Base-by-base conservation (phyloP, 2,329 filamentous ascomycete species). In the Cadophora luteo-olivacea region DNA sequence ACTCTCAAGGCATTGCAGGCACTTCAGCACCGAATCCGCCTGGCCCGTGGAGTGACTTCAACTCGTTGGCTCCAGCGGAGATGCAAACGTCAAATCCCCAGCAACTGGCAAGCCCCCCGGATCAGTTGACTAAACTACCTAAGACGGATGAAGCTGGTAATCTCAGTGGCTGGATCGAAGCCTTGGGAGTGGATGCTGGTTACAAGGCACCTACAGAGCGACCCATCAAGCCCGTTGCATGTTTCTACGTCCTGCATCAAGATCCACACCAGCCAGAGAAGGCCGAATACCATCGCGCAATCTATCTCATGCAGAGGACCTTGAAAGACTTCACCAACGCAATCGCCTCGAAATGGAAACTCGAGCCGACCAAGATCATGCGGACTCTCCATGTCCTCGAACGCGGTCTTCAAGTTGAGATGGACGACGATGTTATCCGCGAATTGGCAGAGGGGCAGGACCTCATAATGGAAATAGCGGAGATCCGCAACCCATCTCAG, bases 401-500 rank as follows among this genome's bases (percentile, higher is more conserved):
- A 16, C 89, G 89, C 72, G 93, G 93, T 0, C 81, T 97, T 1
- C 89, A 94, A 75, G 89, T 98, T 66, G 88, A 97, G 76, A 86
- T 98, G 74, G 96, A 98, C 76, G 94, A 98, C 76, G 94, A 97
- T 71, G 90, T 97, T 60, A 88, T 98, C 38, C 87, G 87, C 55
- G 91, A 95, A 78, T 84, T 98, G 64, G 87, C 89, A 1, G 96
- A 99, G 81, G 94, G 94, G 38, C 93, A 98, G 79, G 95, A 97
- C 76, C 96, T 98, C 91, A 87, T 90, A 68, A 85, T 92, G 67
- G 90, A 96, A 73, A 84, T 92, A 52, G 74, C 79, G 36, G 72
- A 74, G 41, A 51, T 76, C 48, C 71, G 72, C 16, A 72, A 74
- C 8, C 68, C 78, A 11, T 58, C 78, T 4, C 80, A 82, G 36